Percentiles rank a stretch among this genome's conserved stretches.
Conservation (phyloP, 768 basidiomycete species). For the Daedaleopsis nitida region DNA sequence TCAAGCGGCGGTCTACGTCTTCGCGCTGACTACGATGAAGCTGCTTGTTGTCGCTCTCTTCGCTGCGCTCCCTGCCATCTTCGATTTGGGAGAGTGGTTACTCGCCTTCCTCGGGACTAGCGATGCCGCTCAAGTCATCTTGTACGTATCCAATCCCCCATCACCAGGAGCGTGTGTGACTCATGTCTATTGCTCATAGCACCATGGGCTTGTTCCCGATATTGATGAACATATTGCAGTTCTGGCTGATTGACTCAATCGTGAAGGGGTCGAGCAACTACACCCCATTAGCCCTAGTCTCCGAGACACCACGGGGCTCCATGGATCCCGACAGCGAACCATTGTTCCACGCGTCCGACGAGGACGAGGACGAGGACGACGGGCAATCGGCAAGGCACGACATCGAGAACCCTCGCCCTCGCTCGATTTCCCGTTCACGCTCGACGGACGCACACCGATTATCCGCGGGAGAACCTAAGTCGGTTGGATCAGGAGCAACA, state of each 20-base stretch:
- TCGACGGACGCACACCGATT: conserved; percentile 25
- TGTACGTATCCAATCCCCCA: conserved; percentile 52
- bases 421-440: conserved; percentile 35
- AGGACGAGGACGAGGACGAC: conserved; percentile 38
- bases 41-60: conserved; percentile 81
- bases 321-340: conserved; percentile 58
- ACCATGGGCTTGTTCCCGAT: conserved; percentile 93
- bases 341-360: conserved; percentile 56
- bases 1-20: conserved; percentile 81
- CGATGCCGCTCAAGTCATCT: conserved; percentile 73
- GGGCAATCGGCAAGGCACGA: conserved; percentile 34
- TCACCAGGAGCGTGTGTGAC: background rate
- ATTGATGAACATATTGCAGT: conserved; percentile 86
- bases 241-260: conserved; percentile 94
- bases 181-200: conserved; percentile 38
- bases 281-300: conserved; percentile 39
- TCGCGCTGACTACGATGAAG: conserved; percentile 86
- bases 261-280: conserved; percentile 67
- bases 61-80: conserved; percentile 67
- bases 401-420: conserved; percentile 46
- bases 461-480: conserved; percentile 40
- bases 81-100: conserved; percentile 82
- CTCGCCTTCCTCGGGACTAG: conserved; percentile 75
- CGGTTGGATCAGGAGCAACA: conserved; percentile 36
- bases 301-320: conserved; percentile 40